These are phyloP conservation scores for Aspergillus conjunctus DNA, from an alignment of 495 filamentous ascomycete species.

Conservation along the genomic window DNA sequence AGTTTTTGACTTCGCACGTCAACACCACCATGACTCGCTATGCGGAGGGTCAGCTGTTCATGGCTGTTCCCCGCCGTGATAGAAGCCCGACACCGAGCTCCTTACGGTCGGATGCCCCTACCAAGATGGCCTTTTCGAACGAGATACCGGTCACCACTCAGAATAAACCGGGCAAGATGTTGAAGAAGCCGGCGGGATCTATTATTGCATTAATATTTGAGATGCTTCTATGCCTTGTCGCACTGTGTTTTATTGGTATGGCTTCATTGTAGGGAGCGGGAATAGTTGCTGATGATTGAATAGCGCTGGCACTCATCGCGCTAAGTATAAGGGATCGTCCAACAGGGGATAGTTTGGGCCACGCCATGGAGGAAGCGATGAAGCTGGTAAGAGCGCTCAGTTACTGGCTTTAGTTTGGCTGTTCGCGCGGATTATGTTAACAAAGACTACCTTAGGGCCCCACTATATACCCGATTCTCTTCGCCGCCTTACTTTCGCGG, in stretches of 20 bases:
- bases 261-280: not conserved
- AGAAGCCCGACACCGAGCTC: not conserved
- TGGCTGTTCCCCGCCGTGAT: conserved; percentile 2
- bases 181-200: conserved; percentile 17
- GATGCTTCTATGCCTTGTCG: conserved; percentile 10
- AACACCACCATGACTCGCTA: conserved; percentile 2
- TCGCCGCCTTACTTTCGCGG: conserved; percentile 16
- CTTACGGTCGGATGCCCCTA: not conserved
- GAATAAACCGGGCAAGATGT: not conserved
- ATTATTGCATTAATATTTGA: conserved; percentile 14
- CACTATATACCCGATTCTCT: conserved; percentile 18
- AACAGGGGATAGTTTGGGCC: conserved; percentile 14
- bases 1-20: not conserved
- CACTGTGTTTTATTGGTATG: conserved; percentile 19
- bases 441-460: conserved; percentile 10
- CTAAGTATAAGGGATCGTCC: conserved; percentile 14
- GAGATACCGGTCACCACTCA: not conserved
- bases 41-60: not conserved
- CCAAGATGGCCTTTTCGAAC: conserved; percentile 4
- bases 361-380: conserved; percentile 17
- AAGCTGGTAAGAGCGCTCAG: not conserved
- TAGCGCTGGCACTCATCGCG: conserved; percentile 13
- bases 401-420: not conserved
- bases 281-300: not conserved
- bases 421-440: not conserved